Base-by-base conservation (phyloP, 331 rosid species). In the Spiraea crenata region DNA sequence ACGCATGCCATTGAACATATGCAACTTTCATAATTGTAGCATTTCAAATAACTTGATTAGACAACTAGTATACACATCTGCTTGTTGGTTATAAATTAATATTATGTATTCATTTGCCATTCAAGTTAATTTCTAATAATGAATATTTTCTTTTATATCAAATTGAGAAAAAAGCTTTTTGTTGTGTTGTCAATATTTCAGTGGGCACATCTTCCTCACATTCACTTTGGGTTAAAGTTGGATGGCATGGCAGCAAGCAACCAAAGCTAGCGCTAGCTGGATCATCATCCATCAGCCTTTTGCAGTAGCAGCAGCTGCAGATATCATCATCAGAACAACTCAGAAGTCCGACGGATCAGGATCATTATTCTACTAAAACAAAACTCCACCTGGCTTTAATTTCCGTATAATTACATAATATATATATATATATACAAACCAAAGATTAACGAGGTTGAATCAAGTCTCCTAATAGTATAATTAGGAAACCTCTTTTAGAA, bases 201-300 rank as follows among this genome's bases (percentile, higher is more conserved):
- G 99, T 95, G 99, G 99, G 99, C 99, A 80, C 99, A 95, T 86
- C 91, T 91, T 69, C 99, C 99, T 76, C 96, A 89, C 87, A 91
- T 95, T 79, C 95, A 91, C 88, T 91, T 87, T 82, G 97, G 97
- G 63, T 84, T 87, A 78, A 93, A 90, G 88, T 81, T 87, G 80
- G 99, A 95, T 77, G 92, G 89, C 50, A 95, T 77, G 92, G 89
- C 50, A 91, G 80, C 79, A 89, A 85, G 82, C 89, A 95, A 79
- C 82, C 79, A 70, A 91, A 87, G 77, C 74, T 80, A 85, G 96
- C 31, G 31, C 31, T 25, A 25, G 31, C 31, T 25, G 31, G 31
- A 25, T 25, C 31, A 25, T 25, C 31, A 25, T 25, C 31, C 31
- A 78, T 64, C 89, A 85, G 74, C 39, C 81, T 65, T 58, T 82